Base-by-base conservation (phyloP, 139 green algal genomes). In the Chlorella ohadii region DNA sequence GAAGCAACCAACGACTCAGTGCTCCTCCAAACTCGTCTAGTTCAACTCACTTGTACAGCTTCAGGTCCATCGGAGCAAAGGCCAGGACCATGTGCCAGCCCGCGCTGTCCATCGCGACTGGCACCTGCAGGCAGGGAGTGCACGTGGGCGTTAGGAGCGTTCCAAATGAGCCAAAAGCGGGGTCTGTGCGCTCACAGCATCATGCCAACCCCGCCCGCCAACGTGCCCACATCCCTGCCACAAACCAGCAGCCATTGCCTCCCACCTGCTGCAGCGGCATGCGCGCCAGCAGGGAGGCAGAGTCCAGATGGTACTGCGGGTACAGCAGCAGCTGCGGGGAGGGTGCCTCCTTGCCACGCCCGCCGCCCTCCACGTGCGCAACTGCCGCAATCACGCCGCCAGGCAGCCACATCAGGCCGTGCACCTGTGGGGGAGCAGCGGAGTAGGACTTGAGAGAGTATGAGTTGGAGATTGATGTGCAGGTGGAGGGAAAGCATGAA, bases 251-350 rank as follows among this genome's bases (percentile, higher is more conserved):
- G 51, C 51, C 11, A 2, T 13, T 4, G 51, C 12, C 12, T 22
- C 51, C 51, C 51, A 87, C 89, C 89, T 91, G 81, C 33, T 65
- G 55, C 28, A 94, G 77, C 7, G 71, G 84, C 76, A 87, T 89
- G 41, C 82, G 72, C 0, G 78, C 89, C n/a, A 99, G 89, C 16
- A 98, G 82, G 3, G 94, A 96, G 16, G 89, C 89, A 27, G 93
- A 85, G 89, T 99, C 96, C 77, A 99, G 87, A 78, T 98, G 96
- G 85, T 92, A 94, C 3, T 93, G 89, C 1, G 96, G 95, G 81
- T 97, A 96, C 66, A 98, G 78, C 77, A 96, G 89, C 85, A 98
- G 91, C 87, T 98, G 85, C 33, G 76, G 76, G 41, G 79, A 47
- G 55, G 55, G 71, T n/a, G 39, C 74, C 39, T 57, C 72, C 15